phyloP scores from a whole-genome alignment of 306 rosid genomes.

The Arachis stenosperma region DNA sequence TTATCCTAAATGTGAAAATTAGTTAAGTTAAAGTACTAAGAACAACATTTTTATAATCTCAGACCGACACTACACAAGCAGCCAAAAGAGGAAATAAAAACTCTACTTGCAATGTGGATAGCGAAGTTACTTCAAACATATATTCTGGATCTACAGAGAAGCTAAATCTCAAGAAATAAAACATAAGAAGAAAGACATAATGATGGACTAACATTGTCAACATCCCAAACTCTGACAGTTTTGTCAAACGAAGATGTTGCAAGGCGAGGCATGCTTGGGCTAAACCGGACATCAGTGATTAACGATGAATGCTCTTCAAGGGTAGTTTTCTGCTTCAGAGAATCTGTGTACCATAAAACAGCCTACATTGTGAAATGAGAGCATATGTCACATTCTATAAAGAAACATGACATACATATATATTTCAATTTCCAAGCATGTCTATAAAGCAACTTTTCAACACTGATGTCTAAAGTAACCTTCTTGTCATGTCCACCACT shows the following conservation, averaged over 20 bases:
- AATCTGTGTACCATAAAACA: slow-evolving; percentile 87
- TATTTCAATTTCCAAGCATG: slow-evolving; percentile 15
- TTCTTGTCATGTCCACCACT: slow-evolving; percentile 99
- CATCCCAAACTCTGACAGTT: slow-evolving; percentile 99
- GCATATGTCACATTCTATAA: slow-evolving; percentile 30
- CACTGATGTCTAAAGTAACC: slow-evolving; percentile 48
- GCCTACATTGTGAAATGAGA: slow-evolving; percentile 59
- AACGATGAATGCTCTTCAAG: slow-evolving; percentile 82
- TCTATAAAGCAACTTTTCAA: slow-evolving; percentile 3
- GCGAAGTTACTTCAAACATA: slow-evolving; percentile 15
- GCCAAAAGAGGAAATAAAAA: background rate
- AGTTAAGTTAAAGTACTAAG: background rate
- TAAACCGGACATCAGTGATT: slow-evolving; percentile 94
- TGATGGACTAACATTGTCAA: slow-evolving; percentile 76
- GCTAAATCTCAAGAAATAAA: slow-evolving; percentile 4
- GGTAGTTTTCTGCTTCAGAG: slow-evolving; percentile 68
- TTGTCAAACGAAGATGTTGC: slow-evolving; percentile 97
- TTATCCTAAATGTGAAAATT: background rate
- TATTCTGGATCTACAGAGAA: slow-evolving; percentile 16
- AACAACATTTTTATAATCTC: background rate
- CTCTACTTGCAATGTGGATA: slow-evolving; percentile 1
- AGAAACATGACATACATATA: slow-evolving; percentile 16
- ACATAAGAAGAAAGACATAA: slow-evolving; percentile 9
- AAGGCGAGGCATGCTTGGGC: slow-evolving; percentile 93
- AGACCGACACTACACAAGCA: background rate